Percentiles rank a stretch among this genome's conserved stretches.
Evolutionary conservation across 176 grass and related monocot species (phyloP).

Genomic region (Juncus effusus): DNA sequence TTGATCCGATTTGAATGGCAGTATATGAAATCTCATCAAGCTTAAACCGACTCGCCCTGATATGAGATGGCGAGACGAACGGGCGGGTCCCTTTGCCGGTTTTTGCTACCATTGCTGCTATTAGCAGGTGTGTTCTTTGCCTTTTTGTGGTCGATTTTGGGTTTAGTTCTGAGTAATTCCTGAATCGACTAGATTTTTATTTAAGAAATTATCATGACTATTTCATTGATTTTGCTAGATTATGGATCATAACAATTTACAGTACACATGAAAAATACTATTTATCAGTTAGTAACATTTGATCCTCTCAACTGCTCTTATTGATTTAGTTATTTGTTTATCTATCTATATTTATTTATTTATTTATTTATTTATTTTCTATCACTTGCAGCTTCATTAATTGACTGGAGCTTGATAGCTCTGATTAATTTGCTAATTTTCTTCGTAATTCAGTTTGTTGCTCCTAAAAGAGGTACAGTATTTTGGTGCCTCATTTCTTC

Average conservation of each 20-base stretch:
- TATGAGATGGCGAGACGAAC: conserved; percentile 43
- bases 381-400: conserved; percentile 59
- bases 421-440: conserved; percentile 73
- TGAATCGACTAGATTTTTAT: too few relatives aligned
- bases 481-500: neutral
- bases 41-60: too few relatives aligned
- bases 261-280: conserved; percentile 5
- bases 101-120: conserved; percentile 51
- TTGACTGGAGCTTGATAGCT: conserved; percentile 85
- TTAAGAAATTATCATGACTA: too few relatives aligned
- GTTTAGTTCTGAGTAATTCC: neutral
- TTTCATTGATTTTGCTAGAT: neutral
- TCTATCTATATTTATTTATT: conserved; percentile 10
- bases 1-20: too few relatives aligned
- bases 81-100: conserved; percentile 36
- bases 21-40: too few relatives aligned
- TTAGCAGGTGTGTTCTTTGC: conserved; percentile 37
- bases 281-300: neutral
- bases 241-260: neutral
- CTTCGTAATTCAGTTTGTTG: conserved; percentile 54
- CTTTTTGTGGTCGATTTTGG: neutral
- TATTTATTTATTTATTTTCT: conserved; percentile 10
- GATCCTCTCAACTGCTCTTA: neutral
- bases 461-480: conserved; percentile 62
- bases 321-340: conserved; percentile 18